Percentiles rank a stretch among this genome's conserved stretches.
These are phyloP conservation scores for Ascoidea rubescens DNA, from an alignment of 805 yeast genomes.

Conservation along the genomic window DNA sequence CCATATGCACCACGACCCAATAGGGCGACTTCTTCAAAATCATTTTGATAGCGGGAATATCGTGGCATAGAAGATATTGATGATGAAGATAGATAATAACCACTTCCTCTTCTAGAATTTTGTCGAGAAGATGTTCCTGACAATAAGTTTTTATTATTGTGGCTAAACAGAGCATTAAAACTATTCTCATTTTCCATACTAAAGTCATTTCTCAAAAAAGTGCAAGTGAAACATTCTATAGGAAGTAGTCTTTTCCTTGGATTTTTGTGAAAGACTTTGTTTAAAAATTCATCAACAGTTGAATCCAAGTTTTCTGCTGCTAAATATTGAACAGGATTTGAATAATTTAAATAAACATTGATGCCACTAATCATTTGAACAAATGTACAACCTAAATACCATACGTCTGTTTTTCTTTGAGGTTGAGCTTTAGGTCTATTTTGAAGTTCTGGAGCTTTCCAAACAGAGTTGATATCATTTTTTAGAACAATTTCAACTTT, in stretches of 20 bases:
- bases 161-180: conserved; percentile 14
- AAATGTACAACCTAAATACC: conserved; percentile 81
- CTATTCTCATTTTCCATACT: conserved; percentile 18
- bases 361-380: conserved; percentile 51
- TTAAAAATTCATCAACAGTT: conserved; percentile 51
- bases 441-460: conserved; percentile 74
- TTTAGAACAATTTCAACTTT: conserved; percentile 1
- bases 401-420: conserved; percentile 77
- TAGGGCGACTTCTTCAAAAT: conserved; percentile 86
- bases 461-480: conserved; percentile 19
- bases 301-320: conserved; percentile 31
- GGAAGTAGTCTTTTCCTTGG: conserved; percentile 70
- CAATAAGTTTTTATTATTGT: conserved; percentile 7
- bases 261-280: conserved; percentile 47
- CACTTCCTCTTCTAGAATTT: conserved; percentile 22
- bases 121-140: conserved; percentile 14
- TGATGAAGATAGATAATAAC: conserved; percentile 24
- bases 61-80: conserved; percentile 14
- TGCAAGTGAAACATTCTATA: conserved; percentile 70
- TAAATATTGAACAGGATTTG: conserved; percentile 54
- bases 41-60: conserved; percentile 73
- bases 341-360: conserved; percentile 36
- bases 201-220: conserved; percentile 68
- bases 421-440: conserved; percentile 28
- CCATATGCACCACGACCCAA: conserved; percentile 96